Evolutionary conservation across 139 green algal species (phyloP), one percentile per base, ranked within the genome.

Genomic region (Haematococcus lacustris): DNA sequence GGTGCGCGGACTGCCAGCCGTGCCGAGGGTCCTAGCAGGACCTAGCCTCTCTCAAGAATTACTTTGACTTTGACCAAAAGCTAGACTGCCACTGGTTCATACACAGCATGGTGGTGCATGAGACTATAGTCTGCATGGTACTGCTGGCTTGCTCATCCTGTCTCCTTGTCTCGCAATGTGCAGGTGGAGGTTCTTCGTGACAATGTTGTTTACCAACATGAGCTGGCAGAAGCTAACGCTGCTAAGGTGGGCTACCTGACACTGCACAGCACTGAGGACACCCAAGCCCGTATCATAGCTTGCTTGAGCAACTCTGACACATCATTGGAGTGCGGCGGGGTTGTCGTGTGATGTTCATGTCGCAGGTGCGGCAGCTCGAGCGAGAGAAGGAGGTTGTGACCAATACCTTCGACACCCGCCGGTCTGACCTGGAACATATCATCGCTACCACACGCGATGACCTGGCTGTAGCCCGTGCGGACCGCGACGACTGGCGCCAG

Each of bases 341-440:
- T 13, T 23, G 17, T 66, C 60, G 30, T 33, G 28, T 35, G 60
- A 66, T 57, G 47, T 57, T 13, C 47, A 7, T 30, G 57, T 30
- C 38, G 51, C 76, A 87, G 82, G 70, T 89, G 3, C 64, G 75
- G 38, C 40, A 75, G 57, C 73, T 88, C 35, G 80, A 90, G 75
- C 70, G 81, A 2, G 85, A 90, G 53, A 83, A 84, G 73, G 74
- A 85, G 33, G 72, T 90, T 21, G 57, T 77, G 32, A 76, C 78
- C 23, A 50, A 34, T 30, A 76, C 80, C 28, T 86, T 83, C 62
- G 77, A 83, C 71, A 68, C 70, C 38, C 69, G 67, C n/a, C 37
- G 3, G 0, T 41, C 34, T 25, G 74, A 81, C 34, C 70, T 81
- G 67, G 34, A 68, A 40, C 43, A 68, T n/a, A 33, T 61, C 47